Evolutionary conservation across 345 rosid genomes (phyloP).

Genomic region (Euphorbia lathyris): DNA sequence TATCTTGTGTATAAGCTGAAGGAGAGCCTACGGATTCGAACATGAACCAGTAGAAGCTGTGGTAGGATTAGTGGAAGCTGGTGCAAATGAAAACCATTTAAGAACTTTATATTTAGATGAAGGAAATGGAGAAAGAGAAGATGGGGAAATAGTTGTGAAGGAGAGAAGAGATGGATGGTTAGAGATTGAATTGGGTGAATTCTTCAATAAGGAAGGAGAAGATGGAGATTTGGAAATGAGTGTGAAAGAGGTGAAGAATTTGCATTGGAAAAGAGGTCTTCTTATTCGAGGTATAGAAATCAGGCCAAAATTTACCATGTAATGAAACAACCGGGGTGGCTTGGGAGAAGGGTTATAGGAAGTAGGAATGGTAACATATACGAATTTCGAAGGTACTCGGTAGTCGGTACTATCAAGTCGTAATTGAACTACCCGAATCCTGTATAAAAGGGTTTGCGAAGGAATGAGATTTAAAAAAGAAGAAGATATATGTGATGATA

Average conservation of each 20-base stretch:
- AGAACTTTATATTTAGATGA: conserved; percentile 17
- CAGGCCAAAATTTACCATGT: conserved; percentile 33
- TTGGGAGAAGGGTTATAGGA: no score
- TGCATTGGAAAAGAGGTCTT: conserved; percentile 44
- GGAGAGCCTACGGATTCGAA: conserved; percentile 4
- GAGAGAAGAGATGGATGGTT: conserved; percentile 62
- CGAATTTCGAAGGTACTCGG: no score
- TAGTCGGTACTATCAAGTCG: no score
- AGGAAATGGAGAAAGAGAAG: not conserved
- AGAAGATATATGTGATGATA: no score
- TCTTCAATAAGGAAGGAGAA: conserved; percentile 24
- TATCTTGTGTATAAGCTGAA: conserved; percentile 32
- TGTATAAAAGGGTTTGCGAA: no score
- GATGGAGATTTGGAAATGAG: conserved; percentile 43
- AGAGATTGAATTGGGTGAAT: conserved; percentile 57
- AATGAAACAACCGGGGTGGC: no score
- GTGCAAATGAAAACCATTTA: not conserved
- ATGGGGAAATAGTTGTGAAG: conserved; percentile 14
- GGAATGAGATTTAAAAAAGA: no score
- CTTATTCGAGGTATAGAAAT: conserved; percentile 56
- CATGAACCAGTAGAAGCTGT: conserved; percentile 23
- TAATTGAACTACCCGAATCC: no score
- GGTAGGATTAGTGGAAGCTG: conserved; percentile 27
- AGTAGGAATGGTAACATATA: no score
- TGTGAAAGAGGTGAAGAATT: conserved; percentile 32